phyloP scores from a whole-genome alignment of 2,329 filamentous ascomycete species.

The Plectosphaerella plurivora region DNA sequence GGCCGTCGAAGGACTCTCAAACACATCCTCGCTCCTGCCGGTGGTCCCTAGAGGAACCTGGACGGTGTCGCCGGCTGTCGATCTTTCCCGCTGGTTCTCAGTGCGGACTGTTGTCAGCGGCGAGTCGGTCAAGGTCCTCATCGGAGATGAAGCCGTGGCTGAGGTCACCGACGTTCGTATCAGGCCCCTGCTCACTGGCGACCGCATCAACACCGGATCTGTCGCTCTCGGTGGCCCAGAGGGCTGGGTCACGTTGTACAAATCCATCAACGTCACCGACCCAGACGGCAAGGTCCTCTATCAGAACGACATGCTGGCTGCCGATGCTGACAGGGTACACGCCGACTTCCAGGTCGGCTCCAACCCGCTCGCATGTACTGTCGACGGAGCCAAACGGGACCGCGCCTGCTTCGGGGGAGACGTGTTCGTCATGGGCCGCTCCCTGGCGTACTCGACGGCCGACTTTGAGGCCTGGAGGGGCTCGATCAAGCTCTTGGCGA shows the following conservation, averaged over 20 bases:
- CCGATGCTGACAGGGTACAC: not conserved
- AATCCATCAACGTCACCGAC: not conserved
- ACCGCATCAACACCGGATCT: slow-evolving; percentile 5
- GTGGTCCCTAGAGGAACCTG: slow-evolving; percentile 5
- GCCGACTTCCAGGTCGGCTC: slow-evolving; percentile 8
- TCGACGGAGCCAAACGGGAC: slow-evolving; percentile 9
- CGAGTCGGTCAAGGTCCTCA: not conserved
- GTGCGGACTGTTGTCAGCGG: not conserved
- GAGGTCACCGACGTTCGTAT: slow-evolving; percentile 4
- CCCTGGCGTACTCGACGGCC: slow-evolving; percentile 4
- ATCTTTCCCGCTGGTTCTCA: slow-evolving; percentile 1
- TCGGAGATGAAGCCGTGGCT: slow-evolving; percentile 2
- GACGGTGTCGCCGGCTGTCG: not conserved
- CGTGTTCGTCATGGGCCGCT: slow-evolving; percentile 7
- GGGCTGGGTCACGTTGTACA: slow-evolving; percentile 4
- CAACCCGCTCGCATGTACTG: slow-evolving; percentile 5
- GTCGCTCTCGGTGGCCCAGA: slow-evolving; percentile 7
- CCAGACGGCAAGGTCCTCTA: not conserved
- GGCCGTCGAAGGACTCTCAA: slow-evolving; percentile 4
- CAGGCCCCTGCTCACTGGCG: slow-evolving; percentile 2
- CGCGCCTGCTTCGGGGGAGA: slow-evolving; percentile 8
- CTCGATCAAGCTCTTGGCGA: slow-evolving; percentile 7
- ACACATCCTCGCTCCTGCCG: slow-evolving; percentile 4
- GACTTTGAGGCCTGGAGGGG: slow-evolving; percentile 3
- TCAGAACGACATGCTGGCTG: slow-evolving; percentile 2